Base-by-base conservation (phyloP, 768 basidiomycete genomes). In the Gelatoporia subvermispora region DNA sequence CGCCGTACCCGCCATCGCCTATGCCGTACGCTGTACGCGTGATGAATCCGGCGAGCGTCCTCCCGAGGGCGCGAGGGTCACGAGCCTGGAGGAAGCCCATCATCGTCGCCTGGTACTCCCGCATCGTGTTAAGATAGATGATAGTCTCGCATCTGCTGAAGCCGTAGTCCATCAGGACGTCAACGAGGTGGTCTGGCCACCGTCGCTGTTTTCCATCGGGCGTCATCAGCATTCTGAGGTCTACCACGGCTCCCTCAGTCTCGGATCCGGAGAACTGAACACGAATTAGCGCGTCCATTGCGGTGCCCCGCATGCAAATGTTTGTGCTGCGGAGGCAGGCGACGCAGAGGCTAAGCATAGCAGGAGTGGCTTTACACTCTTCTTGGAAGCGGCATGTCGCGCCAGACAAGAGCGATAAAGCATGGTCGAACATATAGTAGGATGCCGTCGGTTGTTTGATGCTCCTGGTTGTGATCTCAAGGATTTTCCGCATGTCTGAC, bases 11-110 rank as follows among this genome's bases (percentile, higher is more conserved):
- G 1, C 82, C 81, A 13, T 13, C 28, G 11, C 66, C 61, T 42
- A 84, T 70, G 11, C 77, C 75, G 56, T 79, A 82, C 53, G 84
- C 81, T 5, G 77, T 81, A 24, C 68, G 63, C 9, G 75, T 62
- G 53, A 85, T 76, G 31, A 77, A 62, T 7, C 67, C 62, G 2
- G 72, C 72, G 18, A 81, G 66, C 41, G 64, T 68, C 41, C 76
- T 52, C 1, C 78, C 81, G 1, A 83, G 69, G 7, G 66, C 50
- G 51, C 78, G 75, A 7, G 82, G 50, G 53, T 84, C 70, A 21
- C 59, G 66, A 48, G 75, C 71, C 35, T 71, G 65, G 0, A 69
- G 65, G 43, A 65, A 72, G n/a, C 63, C 46, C 61, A 78, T 66
- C 71, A 84, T 76, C 4, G 78, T 79, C 3, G 65, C 63, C 47